Evolutionary conservation across 1,139 yeast genomes (phyloP).

Genomic region (Suhomyces kunorum): DNA sequence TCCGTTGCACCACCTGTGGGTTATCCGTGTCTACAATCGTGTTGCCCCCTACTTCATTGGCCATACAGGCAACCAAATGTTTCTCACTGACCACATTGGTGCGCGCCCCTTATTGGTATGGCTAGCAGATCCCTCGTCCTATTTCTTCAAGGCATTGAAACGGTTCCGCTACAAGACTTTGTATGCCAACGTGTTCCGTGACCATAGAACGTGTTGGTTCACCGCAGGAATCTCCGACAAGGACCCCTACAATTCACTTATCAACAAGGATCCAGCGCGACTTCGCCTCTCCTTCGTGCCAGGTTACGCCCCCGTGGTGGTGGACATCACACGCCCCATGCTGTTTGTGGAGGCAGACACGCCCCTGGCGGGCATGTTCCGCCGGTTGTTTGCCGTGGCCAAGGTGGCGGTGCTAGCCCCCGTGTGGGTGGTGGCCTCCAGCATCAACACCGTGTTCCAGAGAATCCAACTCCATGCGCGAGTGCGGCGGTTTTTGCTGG

Average conservation of each 20-base stretch:
- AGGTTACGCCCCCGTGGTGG: slow-evolving; percentile 55
- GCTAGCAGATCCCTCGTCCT: slow-evolving; percentile 64
- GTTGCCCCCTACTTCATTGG: slow-evolving; percentile 66
- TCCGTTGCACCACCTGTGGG: slow-evolving; percentile 53
- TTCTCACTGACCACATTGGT: slow-evolving; percentile 50
- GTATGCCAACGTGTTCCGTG: slow-evolving; percentile 77
- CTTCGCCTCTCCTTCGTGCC: slow-evolving; percentile 47
- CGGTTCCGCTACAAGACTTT: slow-evolving; percentile 53
- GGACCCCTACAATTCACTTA: slow-evolving; percentile 60
- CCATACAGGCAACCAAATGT: slow-evolving; percentile 71
- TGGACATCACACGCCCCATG: slow-evolving; percentile 47
- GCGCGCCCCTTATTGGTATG: slow-evolving; percentile 55
- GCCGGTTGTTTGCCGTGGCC: slow-evolving; percentile 48
- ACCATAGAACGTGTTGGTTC: slow-evolving; percentile 79
- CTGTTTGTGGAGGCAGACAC: slow-evolving; percentile 9
- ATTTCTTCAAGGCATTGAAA: slow-evolving; percentile 57
- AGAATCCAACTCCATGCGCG: slow-evolving; percentile 37
- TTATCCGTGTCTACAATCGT: slow-evolving; percentile 60
- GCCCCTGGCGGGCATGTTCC: slow-evolving; percentile 18
- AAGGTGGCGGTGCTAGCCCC: slow-evolving; percentile 53
- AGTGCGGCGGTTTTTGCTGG: slow-evolving; percentile 31
- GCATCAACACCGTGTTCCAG: slow-evolving; percentile 47
- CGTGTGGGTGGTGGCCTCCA: slow-evolving; percentile 50
- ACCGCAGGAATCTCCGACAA: slow-evolving; percentile 67
- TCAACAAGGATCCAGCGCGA: slow-evolving; percentile 40